These are phyloP conservation scores for Craspedostauros australis DNA, from an alignment of 108 stramenopile genomes.

Conservation along the genomic window DNA sequence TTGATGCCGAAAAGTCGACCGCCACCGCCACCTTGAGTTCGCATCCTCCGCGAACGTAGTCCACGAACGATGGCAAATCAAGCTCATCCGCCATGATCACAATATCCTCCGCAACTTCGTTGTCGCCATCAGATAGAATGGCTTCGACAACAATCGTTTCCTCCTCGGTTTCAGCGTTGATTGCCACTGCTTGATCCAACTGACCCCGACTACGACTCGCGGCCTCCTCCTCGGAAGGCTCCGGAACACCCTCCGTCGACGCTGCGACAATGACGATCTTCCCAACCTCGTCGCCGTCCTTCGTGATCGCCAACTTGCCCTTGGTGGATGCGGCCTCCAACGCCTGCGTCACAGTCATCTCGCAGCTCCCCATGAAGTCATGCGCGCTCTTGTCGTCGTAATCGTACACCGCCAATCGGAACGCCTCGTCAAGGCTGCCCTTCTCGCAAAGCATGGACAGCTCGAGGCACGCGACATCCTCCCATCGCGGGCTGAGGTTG, in stretches of 20 bases:
- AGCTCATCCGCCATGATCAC: too few relatives aligned
- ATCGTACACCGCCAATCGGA: constrained; percentile 34
- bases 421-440: too few relatives aligned
- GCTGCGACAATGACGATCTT: constrained; percentile 4
- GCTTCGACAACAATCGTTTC: too few relatives aligned
- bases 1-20: constrained; percentile 66
- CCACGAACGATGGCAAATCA: constrained; percentile 33
- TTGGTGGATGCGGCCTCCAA: too few relatives aligned
- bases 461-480: constrained; percentile 37
- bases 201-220: background rate
- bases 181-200: too few relatives aligned
- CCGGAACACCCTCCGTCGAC: constrained; percentile 10
- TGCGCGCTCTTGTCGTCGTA: constrained; percentile 24
- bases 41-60: constrained; percentile 24
- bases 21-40: constrained; percentile 43
- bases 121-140: too few relatives aligned
- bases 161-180: too few relatives aligned
- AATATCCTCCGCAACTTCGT: too few relatives aligned
- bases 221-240: constrained; percentile 5
- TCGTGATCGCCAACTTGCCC: constrained; percentile 32
- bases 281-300: constrained; percentile 25
- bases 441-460: constrained; percentile 49
- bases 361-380: too few relatives aligned
- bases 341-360: too few relatives aligned
- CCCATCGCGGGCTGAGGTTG: constrained; percentile 66